Evolutionary conservation across 1,284 basidiomycete genomes (phyloP).

Genomic region (Cronartium ribicola): DNA sequence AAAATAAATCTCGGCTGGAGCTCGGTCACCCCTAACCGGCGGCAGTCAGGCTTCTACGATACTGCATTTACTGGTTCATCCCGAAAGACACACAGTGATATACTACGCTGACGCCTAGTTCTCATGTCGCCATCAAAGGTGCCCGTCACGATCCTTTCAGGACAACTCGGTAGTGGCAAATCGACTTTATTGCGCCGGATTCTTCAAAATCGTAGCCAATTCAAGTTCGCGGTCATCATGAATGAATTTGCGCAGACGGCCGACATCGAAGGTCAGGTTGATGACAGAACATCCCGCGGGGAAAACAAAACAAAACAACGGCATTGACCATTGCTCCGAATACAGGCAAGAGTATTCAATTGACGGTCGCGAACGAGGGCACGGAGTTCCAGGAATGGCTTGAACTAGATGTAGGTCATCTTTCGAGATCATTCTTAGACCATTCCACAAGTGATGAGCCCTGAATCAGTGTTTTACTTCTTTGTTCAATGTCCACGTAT

Average conservation of each 20-base stretch:
- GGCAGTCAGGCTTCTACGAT: neutral
- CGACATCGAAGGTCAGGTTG: slow-evolving; percentile 36
- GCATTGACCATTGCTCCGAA: neutral
- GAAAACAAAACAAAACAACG: neutral
- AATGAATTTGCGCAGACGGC: slow-evolving; percentile 42
- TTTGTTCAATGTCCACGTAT: neutral
- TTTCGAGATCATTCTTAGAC: neutral
- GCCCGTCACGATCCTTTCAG: slow-evolving; percentile 40
- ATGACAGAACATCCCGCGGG: neutral
- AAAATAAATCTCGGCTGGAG: neutral
- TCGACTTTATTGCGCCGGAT: slow-evolving; percentile 37
- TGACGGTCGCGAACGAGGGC: slow-evolving; percentile 36
- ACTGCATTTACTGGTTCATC: too few relatives aligned
- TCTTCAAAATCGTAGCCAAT: slow-evolving; percentile 9
- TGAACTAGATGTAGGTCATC: slow-evolving; percentile 37
- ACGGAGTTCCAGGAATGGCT: slow-evolving; percentile 41
- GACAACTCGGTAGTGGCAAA: slow-evolving; percentile 40
- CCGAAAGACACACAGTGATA: too few relatives aligned
- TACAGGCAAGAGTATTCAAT: slow-evolving; percentile 34
- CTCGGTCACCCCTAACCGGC: neutral
- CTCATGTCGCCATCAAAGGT: slow-evolving; percentile 14
- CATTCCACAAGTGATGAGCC: neutral
- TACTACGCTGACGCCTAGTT: neutral
- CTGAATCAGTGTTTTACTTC: neutral
- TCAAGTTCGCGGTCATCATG: slow-evolving; percentile 41